Base-by-base conservation (phyloP, 371 early-diverging fungal species). In the Gilbertella persicaria region DNA sequence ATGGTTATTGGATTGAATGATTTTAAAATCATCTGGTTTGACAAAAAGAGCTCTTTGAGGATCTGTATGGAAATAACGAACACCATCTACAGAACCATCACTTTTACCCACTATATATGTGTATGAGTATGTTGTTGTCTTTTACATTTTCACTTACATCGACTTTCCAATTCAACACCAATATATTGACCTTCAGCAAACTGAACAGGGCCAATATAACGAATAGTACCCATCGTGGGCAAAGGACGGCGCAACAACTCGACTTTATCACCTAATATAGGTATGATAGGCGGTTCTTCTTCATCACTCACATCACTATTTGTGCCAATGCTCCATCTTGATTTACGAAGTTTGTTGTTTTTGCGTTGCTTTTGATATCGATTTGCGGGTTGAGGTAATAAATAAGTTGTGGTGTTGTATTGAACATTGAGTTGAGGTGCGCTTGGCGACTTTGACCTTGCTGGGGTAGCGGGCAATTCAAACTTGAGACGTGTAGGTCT, bases 11-110 rank as follows among this genome's bases (percentile, higher is more conserved):
- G 28, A 24, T 19, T 38, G 20, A 44, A 28, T 48, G 38, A 64
- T 55, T n/a, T 55, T 57, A 35, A 67, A 53, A 30, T 67, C 68
- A 42, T 58, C 54, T 5, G 56, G 57, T 33, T 55, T 60, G 24
- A 67, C 58, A 64, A 67, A 67, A 5, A 67, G 40, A 4, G 54
- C 68, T 23, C 64, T 44, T 5, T 67, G 68, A 23, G 68, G 58
- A 36, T 64, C 64, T 8, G 68, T 67, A 9, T 47, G 54, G 41
- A 67, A 67, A 44, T 67, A 67, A 1, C 64, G 53, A 13, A 60
- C 47, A 9, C 68, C 68, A 45, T 67, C 61, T 4, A 67, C 50
- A 0, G 68, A 67, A 0, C 68, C 68, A 57, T 67, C 68, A 39
- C 52, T 64, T 23, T 67, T 67, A 13, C 68, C 68, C 46, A 67